These are phyloP conservation scores for Leishmania braziliensis DNA, from an alignment of 208 protist genomes.

Conservation along the genomic window DNA sequence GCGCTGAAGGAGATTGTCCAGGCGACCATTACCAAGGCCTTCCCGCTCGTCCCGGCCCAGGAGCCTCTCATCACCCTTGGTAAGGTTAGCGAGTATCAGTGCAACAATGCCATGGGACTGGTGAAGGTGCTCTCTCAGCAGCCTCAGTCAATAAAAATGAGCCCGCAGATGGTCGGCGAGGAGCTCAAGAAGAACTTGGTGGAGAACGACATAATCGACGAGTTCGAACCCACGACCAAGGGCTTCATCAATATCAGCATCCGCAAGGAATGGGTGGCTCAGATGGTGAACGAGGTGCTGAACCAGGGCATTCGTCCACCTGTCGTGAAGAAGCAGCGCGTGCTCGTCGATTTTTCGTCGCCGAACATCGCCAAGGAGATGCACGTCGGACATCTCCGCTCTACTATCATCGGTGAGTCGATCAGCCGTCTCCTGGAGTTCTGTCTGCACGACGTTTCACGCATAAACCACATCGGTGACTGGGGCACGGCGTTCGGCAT, in stretches of 20 bases:
- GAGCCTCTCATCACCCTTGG: conserved; percentile 82
- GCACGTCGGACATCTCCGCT: conserved; percentile 98
- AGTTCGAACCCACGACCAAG: conserved; percentile 83
- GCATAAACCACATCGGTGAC: conserved; percentile 99
- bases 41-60: conserved; percentile 60
- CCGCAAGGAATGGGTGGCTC: conserved; percentile 57
- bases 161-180: conserved; percentile 82
- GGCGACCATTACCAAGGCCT: conserved; percentile 77
- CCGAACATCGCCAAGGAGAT: conserved; percentile 99
- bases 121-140: conserved; percentile 82
- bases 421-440: conserved; percentile 95
- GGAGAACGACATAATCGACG: conserved; percentile 84
- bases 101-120: conserved; percentile 95
- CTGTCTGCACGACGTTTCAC: conserved; percentile 91
- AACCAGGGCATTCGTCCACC: conserved; percentile 74
- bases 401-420: conserved; percentile 98
- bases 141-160: conserved; percentile 82
- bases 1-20: conserved; percentile 81
- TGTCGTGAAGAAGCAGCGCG: conserved; percentile 49
- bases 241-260: conserved; percentile 95
- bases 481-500: conserved; percentile 99
- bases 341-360: conserved; percentile 98
- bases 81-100: conserved; percentile 94
- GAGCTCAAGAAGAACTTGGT: conserved; percentile 78
- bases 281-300: conserved; percentile 58